phyloP scores from a whole-genome alignment of 805 yeast genomes.

The Candida verbasci region DNA sequence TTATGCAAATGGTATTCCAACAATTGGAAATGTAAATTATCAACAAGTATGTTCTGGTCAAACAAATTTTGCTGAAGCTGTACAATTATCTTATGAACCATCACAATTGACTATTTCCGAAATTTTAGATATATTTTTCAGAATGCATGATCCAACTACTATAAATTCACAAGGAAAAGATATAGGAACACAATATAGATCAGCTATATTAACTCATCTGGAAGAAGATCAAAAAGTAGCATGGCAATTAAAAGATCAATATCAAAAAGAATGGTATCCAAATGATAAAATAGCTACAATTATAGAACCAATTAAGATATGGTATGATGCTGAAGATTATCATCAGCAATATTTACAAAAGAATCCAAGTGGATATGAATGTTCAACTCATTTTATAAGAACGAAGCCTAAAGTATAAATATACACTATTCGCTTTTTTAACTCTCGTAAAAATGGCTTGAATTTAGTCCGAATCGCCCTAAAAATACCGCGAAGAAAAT shows the following conservation, averaged over 20 bases:
- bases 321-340: constrained; percentile 94
- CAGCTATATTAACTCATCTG: constrained; percentile 67
- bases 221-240: constrained; percentile 48
- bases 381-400: constrained; percentile 85
- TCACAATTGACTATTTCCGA: constrained; percentile 51
- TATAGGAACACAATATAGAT: constrained; percentile 83
- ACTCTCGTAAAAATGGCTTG: no score
- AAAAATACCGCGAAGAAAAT: no score
- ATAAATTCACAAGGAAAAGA: constrained; percentile 83
- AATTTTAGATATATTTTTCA: constrained; percentile 77
- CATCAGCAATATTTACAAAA: constrained; percentile 79
- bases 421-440: constrained; percentile 9
- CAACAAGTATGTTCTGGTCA: constrained; percentile 68
- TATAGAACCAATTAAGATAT: constrained; percentile 62
- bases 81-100: constrained; percentile 84
- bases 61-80: constrained; percentile 77
- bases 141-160: constrained; percentile 93
- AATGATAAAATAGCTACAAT: constrained; percentile 62
- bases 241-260: constrained; percentile 40
- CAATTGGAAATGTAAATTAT: constrained; percentile 42
- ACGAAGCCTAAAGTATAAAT: constrained; percentile 42
- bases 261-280: constrained; percentile 77
- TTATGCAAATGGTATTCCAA: constrained; percentile 79
- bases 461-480: no score
- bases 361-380: constrained; percentile 84